Evolutionary conservation across 352 stramenopile species (phyloP).

Genomic region (Pythium pyrilobum): DNA sequence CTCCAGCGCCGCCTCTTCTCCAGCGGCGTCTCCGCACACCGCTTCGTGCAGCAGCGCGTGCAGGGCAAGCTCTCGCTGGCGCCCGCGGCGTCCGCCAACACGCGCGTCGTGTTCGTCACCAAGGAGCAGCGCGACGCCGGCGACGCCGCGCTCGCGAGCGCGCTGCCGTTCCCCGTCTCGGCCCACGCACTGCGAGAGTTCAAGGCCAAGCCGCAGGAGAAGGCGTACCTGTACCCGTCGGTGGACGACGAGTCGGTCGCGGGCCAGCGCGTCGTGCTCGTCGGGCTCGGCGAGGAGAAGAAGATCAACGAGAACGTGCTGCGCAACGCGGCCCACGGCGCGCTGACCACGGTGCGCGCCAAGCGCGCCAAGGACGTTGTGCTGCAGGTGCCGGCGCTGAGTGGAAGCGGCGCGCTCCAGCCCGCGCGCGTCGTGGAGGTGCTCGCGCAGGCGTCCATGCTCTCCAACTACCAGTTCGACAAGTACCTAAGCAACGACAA

Average conservation of each 20-base stretch:
- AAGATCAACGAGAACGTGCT: slow-evolving; percentile 63
- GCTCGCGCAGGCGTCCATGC: slow-evolving; percentile 66
- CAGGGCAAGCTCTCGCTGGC: slow-evolving; percentile 42
- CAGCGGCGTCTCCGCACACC: slow-evolving; percentile 27
- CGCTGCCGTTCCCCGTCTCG: slow-evolving; percentile 67
- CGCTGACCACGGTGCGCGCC: slow-evolving; percentile 37
- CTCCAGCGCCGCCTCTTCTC: slow-evolving; percentile 34
- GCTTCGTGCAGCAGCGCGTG: slow-evolving; percentile 63
- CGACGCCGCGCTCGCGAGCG: slow-evolving; percentile 20
- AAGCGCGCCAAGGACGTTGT: slow-evolving; percentile 54
- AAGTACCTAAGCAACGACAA: slow-evolving; percentile 62
- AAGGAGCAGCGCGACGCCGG: slow-evolving; percentile 20
- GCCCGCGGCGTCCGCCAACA: slow-evolving; percentile 15
- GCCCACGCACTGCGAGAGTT: slow-evolving; percentile 62
- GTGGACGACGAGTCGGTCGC: slow-evolving; percentile 26
- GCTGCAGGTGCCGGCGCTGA: slow-evolving; percentile 44
- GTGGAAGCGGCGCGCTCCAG: slow-evolving; percentile 18
- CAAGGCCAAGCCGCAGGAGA: slow-evolving; percentile 56
- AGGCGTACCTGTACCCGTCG: slow-evolving; percentile 65
- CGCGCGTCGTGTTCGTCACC: slow-evolving; percentile 57
- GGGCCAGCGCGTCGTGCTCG: slow-evolving; percentile 58
- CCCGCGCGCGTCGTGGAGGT: slow-evolving; percentile 53
- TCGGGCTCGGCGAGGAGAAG: slow-evolving; percentile 61
- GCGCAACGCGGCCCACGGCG: slow-evolving; percentile 62
- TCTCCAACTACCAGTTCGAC: slow-evolving; percentile 88